Conservation (phyloP, 192 early-diverging fungal species). For the Backusella liffmaniae region DNA sequence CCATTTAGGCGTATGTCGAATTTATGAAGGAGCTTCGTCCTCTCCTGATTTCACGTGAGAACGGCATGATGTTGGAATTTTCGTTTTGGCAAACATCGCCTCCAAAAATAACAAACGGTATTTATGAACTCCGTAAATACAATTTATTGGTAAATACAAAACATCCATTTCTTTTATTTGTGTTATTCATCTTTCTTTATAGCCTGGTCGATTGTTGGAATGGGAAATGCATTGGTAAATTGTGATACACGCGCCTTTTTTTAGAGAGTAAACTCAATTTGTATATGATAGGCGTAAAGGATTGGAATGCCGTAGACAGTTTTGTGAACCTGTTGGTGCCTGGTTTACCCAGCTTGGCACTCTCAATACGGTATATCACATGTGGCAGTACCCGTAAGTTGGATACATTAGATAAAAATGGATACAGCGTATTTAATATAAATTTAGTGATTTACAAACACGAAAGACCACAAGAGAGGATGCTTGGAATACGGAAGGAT, state of each 20-base stretch:
- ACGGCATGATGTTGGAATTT: conserved; percentile 91
- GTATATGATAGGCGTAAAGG: conserved; percentile 63
- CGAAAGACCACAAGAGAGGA: conserved; percentile 89
- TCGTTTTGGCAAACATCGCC: conserved; percentile 86
- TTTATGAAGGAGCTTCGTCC: conserved; percentile 66
- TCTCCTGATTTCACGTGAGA: conserved; percentile 75
- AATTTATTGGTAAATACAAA: conserved; percentile 57
- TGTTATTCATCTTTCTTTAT: not conserved
- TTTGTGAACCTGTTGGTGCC: conserved; percentile 91
- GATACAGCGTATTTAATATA: not conserved
- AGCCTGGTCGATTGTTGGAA: conserved; percentile 87
- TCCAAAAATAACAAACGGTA: conserved; percentile 72
- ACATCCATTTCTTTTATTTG: not conserved
- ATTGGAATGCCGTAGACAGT: conserved; percentile 82
- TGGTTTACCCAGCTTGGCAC: conserved; percentile 94
- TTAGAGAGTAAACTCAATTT: not conserved
- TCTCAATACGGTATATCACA: conserved; percentile 91
- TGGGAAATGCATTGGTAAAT: conserved; percentile 87
- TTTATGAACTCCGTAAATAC: conserved; percentile 93
- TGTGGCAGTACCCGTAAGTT: conserved; percentile 42
- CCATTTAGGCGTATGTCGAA: conserved; percentile 53
- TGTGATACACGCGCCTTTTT: not conserved
- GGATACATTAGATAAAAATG: too few species aligned
- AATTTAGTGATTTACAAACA: conserved; percentile 71
- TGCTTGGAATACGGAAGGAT: conserved; percentile 92